Evolutionary conservation across 345 rosid species (phyloP), one percentile per base, ranked within the genome.

Genomic region (Brassica incana): DNA sequence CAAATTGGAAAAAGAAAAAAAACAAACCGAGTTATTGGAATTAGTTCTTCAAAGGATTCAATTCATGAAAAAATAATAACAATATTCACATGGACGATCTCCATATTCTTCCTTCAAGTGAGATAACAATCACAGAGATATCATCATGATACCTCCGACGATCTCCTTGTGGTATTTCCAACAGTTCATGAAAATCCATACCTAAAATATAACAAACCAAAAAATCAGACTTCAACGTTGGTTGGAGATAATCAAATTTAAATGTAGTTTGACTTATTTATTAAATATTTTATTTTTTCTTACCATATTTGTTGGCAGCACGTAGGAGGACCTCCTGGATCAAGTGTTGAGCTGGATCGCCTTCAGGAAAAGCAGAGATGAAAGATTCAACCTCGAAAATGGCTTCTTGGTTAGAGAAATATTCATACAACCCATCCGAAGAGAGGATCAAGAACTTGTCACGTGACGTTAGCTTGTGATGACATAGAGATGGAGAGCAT

Each of bases 261-360:
- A 6, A 6, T 54, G 2, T 16, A 11, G 20, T 52, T 50, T 66
- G 33, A 23, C 6, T 33, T 18, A 20, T 66, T 78, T 9, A 65
- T 27, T 2, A 23, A 23, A 5, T 5, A 52, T 8, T 8, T 16
- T 54, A 6, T 6, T 7, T 16, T 12, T 11, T 25, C 82, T 82
- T 85, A 93, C 98, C 97, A 6, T 91, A 92, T 86, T 91, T 91
- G 81, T 87, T 91, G 6, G 99, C 99, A 16, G 99, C 99, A 8
- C 97, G 94, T 60, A 89, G 89, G 54, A 95, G 88, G 15, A 91
- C 89, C 83, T 89, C 85, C 84, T 95, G 96, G 1, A 95, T 84
- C 5, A 95, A 88, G 81, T 95, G 99, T 45, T 93, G 96, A 0
- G 99, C 99, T 2, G 99, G 99, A 83, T 95, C 99, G 29, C 98